These are phyloP conservation scores for Eruca vesicaria DNA, from an alignment of 441 rosid species.

Conservation along the genomic window DNA sequence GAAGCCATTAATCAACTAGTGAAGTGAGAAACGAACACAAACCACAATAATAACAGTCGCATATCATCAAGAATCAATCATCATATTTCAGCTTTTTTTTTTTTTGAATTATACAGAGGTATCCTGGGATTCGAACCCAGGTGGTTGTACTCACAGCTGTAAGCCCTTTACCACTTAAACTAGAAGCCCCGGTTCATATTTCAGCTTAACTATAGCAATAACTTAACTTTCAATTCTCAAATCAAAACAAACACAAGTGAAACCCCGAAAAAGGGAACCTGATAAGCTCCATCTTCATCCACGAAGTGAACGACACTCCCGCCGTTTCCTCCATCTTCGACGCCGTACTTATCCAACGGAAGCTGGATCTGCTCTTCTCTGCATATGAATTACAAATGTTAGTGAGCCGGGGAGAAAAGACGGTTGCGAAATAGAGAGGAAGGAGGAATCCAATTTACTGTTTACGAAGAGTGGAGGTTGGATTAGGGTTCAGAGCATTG, in stretches of 20 bases:
- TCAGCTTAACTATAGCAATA: too few relatives aligned
- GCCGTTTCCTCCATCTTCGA: conserved; percentile 38
- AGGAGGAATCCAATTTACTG: conserved; percentile 41
- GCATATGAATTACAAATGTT: conserved; percentile 1
- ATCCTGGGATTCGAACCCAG: too few relatives aligned
- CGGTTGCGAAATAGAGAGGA: background rate
- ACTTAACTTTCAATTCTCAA: too few relatives aligned
- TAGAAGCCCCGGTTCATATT: too few relatives aligned
- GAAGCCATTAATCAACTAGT: too few relatives aligned
- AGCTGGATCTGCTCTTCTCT: conserved; percentile 65
- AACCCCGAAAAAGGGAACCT: conserved; percentile 36
- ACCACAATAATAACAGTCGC: too few relatives aligned
- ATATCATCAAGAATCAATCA: too few relatives aligned
- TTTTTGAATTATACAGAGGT: too few relatives aligned
- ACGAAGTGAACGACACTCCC: conserved; percentile 57
- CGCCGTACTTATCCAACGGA: conserved; percentile 54
- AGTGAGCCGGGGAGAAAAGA: background rate
- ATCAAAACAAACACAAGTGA: background rate
- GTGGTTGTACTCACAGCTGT: too few relatives aligned
- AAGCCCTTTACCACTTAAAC: too few relatives aligned
- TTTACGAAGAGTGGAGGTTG: conserved; percentile 45
- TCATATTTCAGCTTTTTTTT: too few relatives aligned
- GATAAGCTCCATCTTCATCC: conserved; percentile 44
- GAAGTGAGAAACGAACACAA: too few relatives aligned
- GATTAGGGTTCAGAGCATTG: conserved; percentile 44